A percentile compares a stretch with the other conserved stretches of the same genome.
Conservation (phyloP, 2,329 filamentous ascomycete species). For the Cladophialophora bantiana region DNA sequence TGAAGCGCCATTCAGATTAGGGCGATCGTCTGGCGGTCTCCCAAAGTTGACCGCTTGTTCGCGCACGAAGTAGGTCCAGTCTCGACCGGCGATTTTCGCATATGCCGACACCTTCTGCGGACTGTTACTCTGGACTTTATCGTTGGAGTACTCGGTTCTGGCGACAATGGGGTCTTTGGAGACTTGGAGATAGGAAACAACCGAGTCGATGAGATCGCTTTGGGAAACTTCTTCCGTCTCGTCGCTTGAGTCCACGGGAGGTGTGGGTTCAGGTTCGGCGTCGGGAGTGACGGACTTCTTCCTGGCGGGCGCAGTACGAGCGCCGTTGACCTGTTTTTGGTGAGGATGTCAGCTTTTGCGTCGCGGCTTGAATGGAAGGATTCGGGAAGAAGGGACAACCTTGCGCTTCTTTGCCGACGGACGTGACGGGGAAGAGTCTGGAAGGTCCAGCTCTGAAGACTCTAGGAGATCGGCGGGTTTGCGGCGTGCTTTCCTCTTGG, state of each 20-base stretch:
- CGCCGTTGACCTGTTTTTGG: conserved; percentile 29
- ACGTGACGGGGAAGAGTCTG: conserved; percentile 57
- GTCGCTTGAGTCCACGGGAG: conserved; percentile 50
- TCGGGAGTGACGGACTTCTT: conserved; percentile 44
- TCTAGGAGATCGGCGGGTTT: conserved; percentile 31
- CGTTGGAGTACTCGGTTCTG: conserved; percentile 54
- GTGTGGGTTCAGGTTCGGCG: conserved; percentile 47
- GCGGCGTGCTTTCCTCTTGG: conserved; percentile 40
- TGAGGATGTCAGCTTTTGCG: conserved; percentile 14
- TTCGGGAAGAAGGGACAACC: conserved; percentile 44
- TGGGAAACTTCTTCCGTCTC: conserved; percentile 52
- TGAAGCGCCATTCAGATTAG: conserved; percentile 45
- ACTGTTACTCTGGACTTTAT: conserved; percentile 49
- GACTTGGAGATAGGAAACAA: conserved; percentile 55
- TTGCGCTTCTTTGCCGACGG: conserved; percentile 58
- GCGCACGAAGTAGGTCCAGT: conserved; percentile 61
- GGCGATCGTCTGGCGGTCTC: conserved; percentile 56
- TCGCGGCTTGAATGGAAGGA: conserved; percentile 3
- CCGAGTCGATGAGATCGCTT: conserved; percentile 55
- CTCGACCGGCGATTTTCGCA: conserved; percentile 58
- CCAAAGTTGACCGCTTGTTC: conserved; percentile 58
- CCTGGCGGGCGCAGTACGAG: conserved; percentile 27
- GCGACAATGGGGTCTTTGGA: conserved; percentile 55
- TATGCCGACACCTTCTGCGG: conserved; percentile 57
- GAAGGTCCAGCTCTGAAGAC: conserved; percentile 53